Percentiles rank a stretch among this genome's conserved stretches.
Conservation (phyloP, 495 filamentous ascomycete genomes). For the Trypethelium eluteriae region DNA sequence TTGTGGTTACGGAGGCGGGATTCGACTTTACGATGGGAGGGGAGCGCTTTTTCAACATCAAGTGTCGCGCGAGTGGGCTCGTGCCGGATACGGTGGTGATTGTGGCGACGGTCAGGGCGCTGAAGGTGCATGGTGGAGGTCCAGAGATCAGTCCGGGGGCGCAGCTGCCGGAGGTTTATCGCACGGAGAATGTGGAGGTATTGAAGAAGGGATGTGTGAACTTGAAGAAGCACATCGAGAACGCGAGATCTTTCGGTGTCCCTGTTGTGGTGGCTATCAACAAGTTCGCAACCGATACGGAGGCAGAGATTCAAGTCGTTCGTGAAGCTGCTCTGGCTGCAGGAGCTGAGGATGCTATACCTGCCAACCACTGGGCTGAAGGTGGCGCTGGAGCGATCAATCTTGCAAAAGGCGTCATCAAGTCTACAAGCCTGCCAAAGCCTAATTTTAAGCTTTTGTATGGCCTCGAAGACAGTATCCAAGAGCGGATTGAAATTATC, state of each 20-base stretch:
- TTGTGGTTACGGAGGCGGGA: conserved; percentile 94
- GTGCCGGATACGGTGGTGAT: conserved; percentile 89
- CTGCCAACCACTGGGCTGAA: conserved; percentile 95
- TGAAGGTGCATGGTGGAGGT: conserved; percentile 95
- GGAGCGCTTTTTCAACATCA: conserved; percentile 99
- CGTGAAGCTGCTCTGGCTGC: conserved; percentile 86
- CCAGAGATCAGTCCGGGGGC: conserved; percentile 84
- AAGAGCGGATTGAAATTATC: conserved; percentile 87
- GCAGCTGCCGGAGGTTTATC: conserved; percentile 73
- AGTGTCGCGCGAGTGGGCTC: conserved; percentile 89
- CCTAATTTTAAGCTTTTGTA: conserved; percentile 81
- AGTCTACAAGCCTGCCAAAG: conserved; percentile 74
- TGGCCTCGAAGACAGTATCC: conserved; percentile 65
- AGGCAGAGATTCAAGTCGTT: conserved; percentile 82
- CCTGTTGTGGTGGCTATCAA: conserved; percentile 98
- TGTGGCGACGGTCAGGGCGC: conserved; percentile 86
- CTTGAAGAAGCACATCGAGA: conserved; percentile 84
- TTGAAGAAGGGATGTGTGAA: conserved; percentile 87
- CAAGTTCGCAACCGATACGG: conserved; percentile 87
- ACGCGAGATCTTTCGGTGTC: conserved; percentile 79
- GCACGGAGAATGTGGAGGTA: conserved; percentile 85
- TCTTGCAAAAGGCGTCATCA: conserved; percentile 77
- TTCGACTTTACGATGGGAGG: conserved; percentile 99
- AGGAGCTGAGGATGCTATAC: conserved; percentile 86
- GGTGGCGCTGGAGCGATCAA: conserved; percentile 87